These are phyloP conservation scores for Tieghemiomyces parasiticus DNA, from an alignment of 192 early-diverging fungal species.

Conservation along the genomic window DNA sequence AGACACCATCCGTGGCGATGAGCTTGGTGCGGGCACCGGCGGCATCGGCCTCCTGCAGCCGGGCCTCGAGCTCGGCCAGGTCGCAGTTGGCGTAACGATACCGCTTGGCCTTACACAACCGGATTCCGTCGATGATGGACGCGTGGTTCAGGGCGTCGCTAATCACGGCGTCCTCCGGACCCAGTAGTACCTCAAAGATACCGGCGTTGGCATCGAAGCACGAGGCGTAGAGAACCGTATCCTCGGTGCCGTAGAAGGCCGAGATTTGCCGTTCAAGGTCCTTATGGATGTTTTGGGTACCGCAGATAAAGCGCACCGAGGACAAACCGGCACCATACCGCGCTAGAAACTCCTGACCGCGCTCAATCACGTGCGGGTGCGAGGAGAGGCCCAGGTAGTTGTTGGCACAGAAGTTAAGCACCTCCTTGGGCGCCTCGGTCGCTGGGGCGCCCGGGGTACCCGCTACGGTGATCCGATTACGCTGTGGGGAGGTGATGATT, in stretches of 20 bases:
- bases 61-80: constrained; percentile 43
- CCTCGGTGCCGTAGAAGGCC: constrained; percentile 36
- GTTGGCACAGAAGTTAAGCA: constrained; percentile 57
- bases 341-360: constrained; percentile 33
- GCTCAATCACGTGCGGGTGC: constrained; percentile 34
- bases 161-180: constrained; percentile 37
- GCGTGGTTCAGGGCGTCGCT: constrained; percentile 42
- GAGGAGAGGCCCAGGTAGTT: constrained; percentile 53
- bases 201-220: constrained; percentile 61
- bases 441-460: constrained; percentile 20
- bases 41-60: constrained; percentile 30
- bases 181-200: constrained; percentile 44
- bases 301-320: constrained; percentile 57
- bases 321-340: constrained; percentile 44
- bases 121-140: constrained; percentile 55
- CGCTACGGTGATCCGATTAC: constrained; percentile 29
- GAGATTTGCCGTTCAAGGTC: constrained; percentile 39
- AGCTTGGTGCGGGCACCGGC: constrained; percentile 40
- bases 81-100: constrained; percentile 56
- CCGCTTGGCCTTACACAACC: constrained; percentile 46
- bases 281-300: constrained; percentile 54
- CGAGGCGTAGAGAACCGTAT: constrained; percentile 51
- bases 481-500: constrained; percentile 40
- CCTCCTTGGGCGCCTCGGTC: constrained; percentile 15
- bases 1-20: constrained; percentile 59